phyloP scores from a whole-genome alignment of 2,329 filamentous ascomycete genomes.

The Aaosphaeria arxii region DNA sequence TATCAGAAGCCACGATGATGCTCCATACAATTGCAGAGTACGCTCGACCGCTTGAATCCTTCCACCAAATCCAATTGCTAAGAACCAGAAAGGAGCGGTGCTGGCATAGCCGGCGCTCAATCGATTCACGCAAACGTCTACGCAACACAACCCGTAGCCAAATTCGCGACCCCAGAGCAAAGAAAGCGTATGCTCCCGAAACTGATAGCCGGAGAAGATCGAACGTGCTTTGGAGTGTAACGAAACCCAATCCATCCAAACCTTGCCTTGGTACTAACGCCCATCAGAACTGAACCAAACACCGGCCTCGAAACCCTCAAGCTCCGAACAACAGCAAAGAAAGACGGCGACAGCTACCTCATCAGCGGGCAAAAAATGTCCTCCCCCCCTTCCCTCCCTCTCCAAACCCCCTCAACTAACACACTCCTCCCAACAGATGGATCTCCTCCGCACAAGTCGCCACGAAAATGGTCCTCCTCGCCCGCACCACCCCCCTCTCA shows the following conservation, averaged over 20 bases:
- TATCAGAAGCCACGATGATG: conserved; percentile 83
- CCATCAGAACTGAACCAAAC: conserved; percentile 67
- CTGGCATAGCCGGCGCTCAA: conserved; percentile 68
- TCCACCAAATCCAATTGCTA: not conserved
- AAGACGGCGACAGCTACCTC: conserved; percentile 60
- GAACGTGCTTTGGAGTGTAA: conserved; percentile 72
- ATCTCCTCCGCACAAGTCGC: conserved; percentile 83
- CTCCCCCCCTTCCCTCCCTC: not conserved
- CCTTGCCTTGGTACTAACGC: not conserved
- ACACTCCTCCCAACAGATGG: conserved; percentile 58
- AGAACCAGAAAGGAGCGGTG: conserved; percentile 48
- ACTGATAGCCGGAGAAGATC: conserved; percentile 67
- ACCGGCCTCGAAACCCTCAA: conserved; percentile 75
- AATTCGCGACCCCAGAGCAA: conserved; percentile 67
- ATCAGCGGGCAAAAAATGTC: conserved; percentile 75
- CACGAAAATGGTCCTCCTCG: conserved; percentile 77
- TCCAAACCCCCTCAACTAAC: not conserved
- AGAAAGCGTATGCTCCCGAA: conserved; percentile 62
- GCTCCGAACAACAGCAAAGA: conserved; percentile 63
- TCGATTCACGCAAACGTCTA: conserved; percentile 64
- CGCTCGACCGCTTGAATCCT: not conserved
- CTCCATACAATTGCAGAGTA: conserved; percentile 75
- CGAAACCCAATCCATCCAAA: not conserved
- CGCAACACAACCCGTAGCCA: conserved; percentile 67
- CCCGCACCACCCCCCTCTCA: conserved; percentile 69